Evolutionary conservation across 2,329 filamentous ascomycete species (phyloP).

Genomic region (Aureobasidium sp.): DNA sequence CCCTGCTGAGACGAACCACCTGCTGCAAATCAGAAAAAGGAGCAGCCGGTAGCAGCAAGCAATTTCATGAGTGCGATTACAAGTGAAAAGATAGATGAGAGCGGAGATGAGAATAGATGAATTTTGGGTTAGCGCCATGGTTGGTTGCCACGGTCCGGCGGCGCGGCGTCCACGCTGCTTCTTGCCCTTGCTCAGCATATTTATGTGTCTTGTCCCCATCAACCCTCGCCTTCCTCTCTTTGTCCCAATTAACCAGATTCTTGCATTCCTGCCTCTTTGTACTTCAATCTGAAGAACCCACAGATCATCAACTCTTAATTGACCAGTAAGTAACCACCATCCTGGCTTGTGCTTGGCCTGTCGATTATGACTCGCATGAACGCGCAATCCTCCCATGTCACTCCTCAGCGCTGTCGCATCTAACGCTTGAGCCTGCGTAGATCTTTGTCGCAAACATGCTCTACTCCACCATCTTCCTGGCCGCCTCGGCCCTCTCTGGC

Average conservation of each 20-base stretch:
- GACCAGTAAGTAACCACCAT: not conserved
- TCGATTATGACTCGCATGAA: constrained; percentile 1
- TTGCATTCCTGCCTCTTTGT: not conserved
- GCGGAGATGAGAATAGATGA: constrained; percentile 14
- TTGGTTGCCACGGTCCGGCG: constrained; percentile 8
- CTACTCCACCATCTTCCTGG: constrained; percentile 41
- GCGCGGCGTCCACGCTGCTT: constrained; percentile 10
- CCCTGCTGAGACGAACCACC: not conserved
- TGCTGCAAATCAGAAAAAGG: not conserved
- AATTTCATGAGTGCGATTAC: not conserved
- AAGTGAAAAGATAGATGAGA: not conserved
- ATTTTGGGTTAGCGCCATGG: not conserved
- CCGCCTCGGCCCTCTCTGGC: constrained; percentile 41
- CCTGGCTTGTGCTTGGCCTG: not conserved
- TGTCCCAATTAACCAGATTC: not conserved
- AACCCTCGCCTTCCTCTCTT: not conserved
- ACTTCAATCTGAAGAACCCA: not conserved
- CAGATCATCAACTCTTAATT: constrained; percentile 13
- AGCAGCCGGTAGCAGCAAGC: constrained; percentile 4
- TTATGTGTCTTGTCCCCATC: constrained; percentile 5
- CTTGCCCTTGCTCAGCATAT: constrained; percentile 1
- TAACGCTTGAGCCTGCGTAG: constrained; percentile 15
- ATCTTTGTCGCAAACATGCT: constrained; percentile 36
- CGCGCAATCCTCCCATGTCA: constrained; percentile 7
- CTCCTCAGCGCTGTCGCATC: constrained; percentile 5